Evolutionary conservation across 345 rosid genomes (phyloP), one percentile per base, ranked within the genome.

Genomic region (Eucalyptus sp.): DNA sequence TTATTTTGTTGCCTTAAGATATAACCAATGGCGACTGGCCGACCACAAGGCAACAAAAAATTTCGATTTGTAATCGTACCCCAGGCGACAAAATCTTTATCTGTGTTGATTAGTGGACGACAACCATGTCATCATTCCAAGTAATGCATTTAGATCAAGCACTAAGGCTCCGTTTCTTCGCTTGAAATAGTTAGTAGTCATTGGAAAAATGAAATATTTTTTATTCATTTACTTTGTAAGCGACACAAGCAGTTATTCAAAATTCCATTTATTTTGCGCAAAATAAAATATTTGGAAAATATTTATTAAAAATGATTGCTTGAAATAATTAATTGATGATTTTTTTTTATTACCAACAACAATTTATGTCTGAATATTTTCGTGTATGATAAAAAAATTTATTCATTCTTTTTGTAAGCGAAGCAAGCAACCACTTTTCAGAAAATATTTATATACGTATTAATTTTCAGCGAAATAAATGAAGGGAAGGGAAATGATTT

Each of bases 261-360:
- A 1, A 22, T 25, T 56, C 3, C 1, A 56, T 10, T 56, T 56
- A 10, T 56, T 56, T 56, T 10, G 1, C 1, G 1, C 1, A 56
- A 56, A 10, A 24, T 2, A 10, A 56, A 24, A 8, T 22, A 22
- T 56, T 56, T 56, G 6, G 6, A 8, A 20, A 56, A 0, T 3
- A 10, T 22, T 56, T 56, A 25, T 1, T 52, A 52, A 52, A 52
- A 52, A 52, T 20, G 25, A 56, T 56, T 22, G 27, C 13, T 56
- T 56, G 62, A 56, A 56, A 56, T 22, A 56, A 24, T 56, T 56
- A 56, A 25, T 56, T 1, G 1, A 56, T 56, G 13, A 56, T 7
- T 56, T 56, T 0, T 1, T 56, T 56, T 24, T 24, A 24, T 56
- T 56, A 56, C 29, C 29, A 0, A 56, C 29, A 56, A 56, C 13